phyloP scores from a whole-genome alignment of 805 yeast genomes.

The Isabelozyma rhagii region DNA sequence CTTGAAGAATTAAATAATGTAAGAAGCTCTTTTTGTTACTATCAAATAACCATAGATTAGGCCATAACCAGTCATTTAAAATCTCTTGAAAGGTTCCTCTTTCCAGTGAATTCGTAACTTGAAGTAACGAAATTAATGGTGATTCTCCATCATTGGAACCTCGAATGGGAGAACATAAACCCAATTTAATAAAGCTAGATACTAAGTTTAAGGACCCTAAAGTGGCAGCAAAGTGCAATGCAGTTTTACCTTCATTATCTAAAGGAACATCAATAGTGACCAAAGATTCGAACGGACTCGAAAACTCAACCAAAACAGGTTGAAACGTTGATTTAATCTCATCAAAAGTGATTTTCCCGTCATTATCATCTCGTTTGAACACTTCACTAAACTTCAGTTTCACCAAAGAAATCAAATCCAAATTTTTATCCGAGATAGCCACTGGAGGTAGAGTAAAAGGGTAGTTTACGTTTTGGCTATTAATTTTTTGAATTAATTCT shows the following conservation, averaged over 20 bases:
- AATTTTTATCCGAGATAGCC: slow-evolving; percentile 14
- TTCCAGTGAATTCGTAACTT: slow-evolving; percentile 81
- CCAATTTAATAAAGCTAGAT: slow-evolving; percentile 29
- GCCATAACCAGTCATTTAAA: slow-evolving; percentile 64
- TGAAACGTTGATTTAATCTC: slow-evolving; percentile 24
- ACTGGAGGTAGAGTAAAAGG: slow-evolving; percentile 36
- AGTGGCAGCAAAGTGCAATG: slow-evolving; percentile 42
- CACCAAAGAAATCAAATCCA: slow-evolving; percentile 27
- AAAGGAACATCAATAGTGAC: slow-evolving; percentile 30
- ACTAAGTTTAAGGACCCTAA: slow-evolving; percentile 36
- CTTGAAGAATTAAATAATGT: slow-evolving; percentile 72
- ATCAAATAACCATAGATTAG: slow-evolving; percentile 47
- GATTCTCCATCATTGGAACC: slow-evolving; percentile 39
- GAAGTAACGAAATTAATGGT: slow-evolving; percentile 65
- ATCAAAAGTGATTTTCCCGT: slow-evolving; percentile 10
- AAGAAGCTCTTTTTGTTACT: slow-evolving; percentile 73
- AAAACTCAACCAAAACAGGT: slow-evolving; percentile 15
- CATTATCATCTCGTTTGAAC: slow-evolving; percentile 31
- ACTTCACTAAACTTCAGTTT: slow-evolving; percentile 31
- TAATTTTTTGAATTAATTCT: slow-evolving; percentile 2
- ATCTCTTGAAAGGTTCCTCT: slow-evolving; percentile 69
- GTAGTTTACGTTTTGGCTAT: slow-evolving; percentile 23
- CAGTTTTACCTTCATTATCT: slow-evolving; percentile 39
- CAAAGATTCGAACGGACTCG: slow-evolving; percentile 6
- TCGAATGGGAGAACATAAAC: slow-evolving; percentile 35